Percentiles rank a stretch among this genome's conserved stretches.
phyloP scores from a whole-genome alignment of 2,329 filamentous ascomycete species.

The Aspergillus sp. region DNA sequence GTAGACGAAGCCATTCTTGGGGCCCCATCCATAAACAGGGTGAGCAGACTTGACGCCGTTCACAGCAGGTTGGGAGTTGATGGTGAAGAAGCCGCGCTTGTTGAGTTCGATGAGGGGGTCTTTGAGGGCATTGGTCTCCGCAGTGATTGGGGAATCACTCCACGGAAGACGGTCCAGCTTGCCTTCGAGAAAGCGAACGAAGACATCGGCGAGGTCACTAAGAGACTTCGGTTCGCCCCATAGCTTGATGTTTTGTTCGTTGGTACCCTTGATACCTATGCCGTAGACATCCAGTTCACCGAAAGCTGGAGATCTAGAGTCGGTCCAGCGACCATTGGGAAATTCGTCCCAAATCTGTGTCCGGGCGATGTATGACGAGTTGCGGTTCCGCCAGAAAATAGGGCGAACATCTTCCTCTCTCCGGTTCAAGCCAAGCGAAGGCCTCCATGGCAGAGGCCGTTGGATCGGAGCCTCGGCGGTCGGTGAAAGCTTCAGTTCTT shows the following conservation, averaged over 20 bases:
- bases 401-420: conserved; percentile 94
- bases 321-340: conserved; percentile 97
- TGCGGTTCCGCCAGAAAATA: conserved; percentile 98
- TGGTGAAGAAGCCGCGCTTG: conserved; percentile 82
- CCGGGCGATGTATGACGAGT: conserved; percentile 91
- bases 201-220: conserved; percentile 79
- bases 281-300: conserved; percentile 94
- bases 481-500: conserved; percentile 83
- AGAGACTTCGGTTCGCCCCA: conserved; percentile 87
- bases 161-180: conserved; percentile 84
- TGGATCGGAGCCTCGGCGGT: conserved; percentile 77
- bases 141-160: conserved; percentile 87
- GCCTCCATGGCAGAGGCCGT: conserved; percentile 93
- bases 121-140: conserved; percentile 79
- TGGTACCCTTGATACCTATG: conserved; percentile 89
- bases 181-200: conserved; percentile 82
- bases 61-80: conserved; percentile 96
- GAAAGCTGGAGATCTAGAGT: conserved; percentile 93
- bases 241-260: conserved; percentile 91
- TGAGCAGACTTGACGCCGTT: conserved; percentile 88
- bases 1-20: conserved; percentile 93
- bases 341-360: conserved; percentile 99
- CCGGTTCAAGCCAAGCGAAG: conserved; percentile 85
- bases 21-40: conserved; percentile 90
- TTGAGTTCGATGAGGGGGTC: conserved; percentile 80